phyloP scores from a whole-genome alignment of 352 stramenopile genomes.

The Phytophthora citricola region DNA sequence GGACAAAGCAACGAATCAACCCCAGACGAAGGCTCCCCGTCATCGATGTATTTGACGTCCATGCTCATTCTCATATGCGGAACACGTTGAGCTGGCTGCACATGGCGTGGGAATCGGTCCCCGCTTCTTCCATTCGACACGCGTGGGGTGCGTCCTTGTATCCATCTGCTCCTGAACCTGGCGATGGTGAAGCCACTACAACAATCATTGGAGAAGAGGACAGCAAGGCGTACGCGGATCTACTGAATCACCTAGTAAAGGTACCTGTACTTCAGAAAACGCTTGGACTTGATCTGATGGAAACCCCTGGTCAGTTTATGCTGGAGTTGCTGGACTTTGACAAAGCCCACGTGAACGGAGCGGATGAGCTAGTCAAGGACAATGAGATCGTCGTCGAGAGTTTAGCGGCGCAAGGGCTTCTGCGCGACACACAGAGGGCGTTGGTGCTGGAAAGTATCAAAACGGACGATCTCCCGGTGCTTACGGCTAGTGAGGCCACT shows the following conservation, averaged over 20 bases:
- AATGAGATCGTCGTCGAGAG: constrained; percentile 73
- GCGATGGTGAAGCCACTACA: constrained; percentile 28
- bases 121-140: constrained; percentile 41
- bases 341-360: constrained; percentile 34
- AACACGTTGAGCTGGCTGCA: constrained; percentile 59
- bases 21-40: constrained; percentile 10
- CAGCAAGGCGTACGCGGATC: constrained; percentile 30
- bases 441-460: constrained; percentile 38
- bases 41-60: constrained; percentile 46
- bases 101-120: constrained; percentile 48
- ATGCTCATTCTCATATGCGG: constrained; percentile 50
- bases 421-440: constrained; percentile 47
- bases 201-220: constrained; percentile 26
- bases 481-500: constrained; percentile 46
- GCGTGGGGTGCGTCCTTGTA: constrained; percentile 52
- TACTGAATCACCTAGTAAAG: constrained; percentile 33
- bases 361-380: constrained; percentile 52
- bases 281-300: constrained; percentile 45
- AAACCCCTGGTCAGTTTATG: constrained; percentile 36
- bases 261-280: constrained; percentile 33
- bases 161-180: constrained; percentile 36
- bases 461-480: constrained; percentile 41
- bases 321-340: constrained; percentile 55
- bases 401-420: constrained; percentile 56
- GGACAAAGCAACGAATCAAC: constrained; percentile 8